Percentiles rank a stretch among this genome's conserved stretches.
These are phyloP conservation scores for Xenoacremonium recifei DNA, from an alignment of 2,329 filamentous ascomycete genomes.

Conservation along the genomic window DNA sequence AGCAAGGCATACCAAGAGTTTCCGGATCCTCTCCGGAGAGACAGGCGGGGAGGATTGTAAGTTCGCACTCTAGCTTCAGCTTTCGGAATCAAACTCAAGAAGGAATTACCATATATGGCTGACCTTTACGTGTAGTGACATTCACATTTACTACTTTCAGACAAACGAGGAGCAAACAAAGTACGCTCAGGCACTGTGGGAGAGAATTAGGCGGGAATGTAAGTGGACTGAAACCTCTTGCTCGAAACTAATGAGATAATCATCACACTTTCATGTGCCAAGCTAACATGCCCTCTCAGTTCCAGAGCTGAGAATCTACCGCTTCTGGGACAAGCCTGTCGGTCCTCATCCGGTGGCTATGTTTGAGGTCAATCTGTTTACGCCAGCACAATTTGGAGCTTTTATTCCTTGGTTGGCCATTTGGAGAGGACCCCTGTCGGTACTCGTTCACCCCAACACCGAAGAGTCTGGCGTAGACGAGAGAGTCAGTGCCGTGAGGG, in stretches of 20 bases:
- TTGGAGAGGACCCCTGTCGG: conserved; percentile 77
- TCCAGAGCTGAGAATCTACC: conserved; percentile 81
- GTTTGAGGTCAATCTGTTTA: conserved; percentile 91
- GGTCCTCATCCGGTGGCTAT: conserved; percentile 83
- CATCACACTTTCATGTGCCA: not conserved
- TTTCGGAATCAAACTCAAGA: too few relatives aligned
- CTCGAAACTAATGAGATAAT: too few relatives aligned
- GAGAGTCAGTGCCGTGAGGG: conserved; percentile 39
- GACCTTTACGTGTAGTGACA: conserved; percentile 49
- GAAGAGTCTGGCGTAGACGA: conserved; percentile 37
- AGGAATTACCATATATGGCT: not conserved
- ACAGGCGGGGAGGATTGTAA: conserved; percentile 68
- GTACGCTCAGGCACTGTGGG: conserved; percentile 72
- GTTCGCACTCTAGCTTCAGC: too few relatives aligned
- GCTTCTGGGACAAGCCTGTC: conserved; percentile 71
- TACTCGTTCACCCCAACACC: conserved; percentile 80
- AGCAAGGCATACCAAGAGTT: conserved; percentile 73
- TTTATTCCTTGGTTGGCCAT: conserved; percentile 85
- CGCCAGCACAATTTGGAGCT: conserved; percentile 82
- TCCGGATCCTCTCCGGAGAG: conserved; percentile 64
- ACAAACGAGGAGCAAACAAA: conserved; percentile 58
- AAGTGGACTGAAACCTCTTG: conserved; percentile 31
- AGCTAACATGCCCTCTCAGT: conserved; percentile 46
- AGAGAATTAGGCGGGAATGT: conserved; percentile 80
- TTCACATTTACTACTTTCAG: conserved; percentile 82